phyloP scores from a whole-genome alignment of 2,329 filamentous ascomycete genomes.

The Fusarium keratoplasticum region DNA sequence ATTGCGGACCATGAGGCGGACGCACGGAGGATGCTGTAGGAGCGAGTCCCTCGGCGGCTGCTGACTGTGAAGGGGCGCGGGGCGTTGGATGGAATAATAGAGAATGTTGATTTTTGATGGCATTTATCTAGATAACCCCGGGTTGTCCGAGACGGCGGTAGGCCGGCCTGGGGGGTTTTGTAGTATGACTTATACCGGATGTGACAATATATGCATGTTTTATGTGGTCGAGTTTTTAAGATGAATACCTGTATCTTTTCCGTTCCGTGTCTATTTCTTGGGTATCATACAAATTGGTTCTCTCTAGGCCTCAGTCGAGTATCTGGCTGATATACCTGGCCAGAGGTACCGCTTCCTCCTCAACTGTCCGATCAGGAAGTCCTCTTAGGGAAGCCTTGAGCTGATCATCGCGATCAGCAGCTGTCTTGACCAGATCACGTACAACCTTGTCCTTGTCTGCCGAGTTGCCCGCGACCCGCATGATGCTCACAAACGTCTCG shows the following conservation, averaged over 20 bases:
- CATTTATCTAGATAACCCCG: constrained; percentile 36
- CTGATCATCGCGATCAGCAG: constrained; percentile 52
- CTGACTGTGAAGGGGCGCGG: constrained; percentile 27
- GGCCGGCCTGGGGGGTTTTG: constrained; percentile 28
- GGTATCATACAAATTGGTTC: constrained; percentile 18
- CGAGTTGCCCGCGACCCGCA: constrained; percentile 55
- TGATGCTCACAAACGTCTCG: constrained; percentile 61
- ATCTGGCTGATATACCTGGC: constrained; percentile 58
- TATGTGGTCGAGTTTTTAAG: constrained; percentile 6
- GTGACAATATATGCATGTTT: constrained; percentile 38
- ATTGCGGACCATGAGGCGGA: constrained; percentile 48
- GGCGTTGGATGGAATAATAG: constrained; percentile 47
- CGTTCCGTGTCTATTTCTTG: constrained; percentile 2
- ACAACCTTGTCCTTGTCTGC: constrained; percentile 52
- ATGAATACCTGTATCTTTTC: not conserved
- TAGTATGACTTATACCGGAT: constrained; percentile 37
- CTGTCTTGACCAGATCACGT: constrained; percentile 55
- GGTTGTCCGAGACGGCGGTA: constrained; percentile 19
- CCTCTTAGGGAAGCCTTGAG: constrained; percentile 54
- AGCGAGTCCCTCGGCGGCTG: constrained; percentile 13
- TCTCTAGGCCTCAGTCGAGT: constrained; percentile 36
- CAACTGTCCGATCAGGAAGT: constrained; percentile 61
- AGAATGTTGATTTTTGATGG: constrained; percentile 44
- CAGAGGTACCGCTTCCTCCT: constrained; percentile 63
- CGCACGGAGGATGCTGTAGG: constrained; percentile 51